Conservation (phyloP, 768 basidiomycete genomes). For the Psilocybe cubensis region DNA sequence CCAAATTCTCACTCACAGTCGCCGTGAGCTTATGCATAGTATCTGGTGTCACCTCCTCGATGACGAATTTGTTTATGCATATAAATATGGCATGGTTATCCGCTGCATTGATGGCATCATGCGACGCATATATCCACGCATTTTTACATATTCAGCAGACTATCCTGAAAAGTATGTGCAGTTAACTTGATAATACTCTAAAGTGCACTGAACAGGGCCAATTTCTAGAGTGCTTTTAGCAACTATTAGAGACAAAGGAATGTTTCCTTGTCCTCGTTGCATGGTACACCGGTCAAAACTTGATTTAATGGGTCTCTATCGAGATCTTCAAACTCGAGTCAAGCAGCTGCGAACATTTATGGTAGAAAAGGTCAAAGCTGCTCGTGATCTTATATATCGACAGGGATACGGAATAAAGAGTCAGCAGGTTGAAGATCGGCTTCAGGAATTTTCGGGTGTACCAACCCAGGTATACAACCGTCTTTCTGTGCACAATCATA, state of each 20-base stretch:
- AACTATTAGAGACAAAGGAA: conserved; percentile 39
- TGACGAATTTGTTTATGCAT: conserved; percentile 34
- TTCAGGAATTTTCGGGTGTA: conserved; percentile 28
- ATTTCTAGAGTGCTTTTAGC: conserved; percentile 31
- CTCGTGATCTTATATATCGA: conserved; percentile 12
- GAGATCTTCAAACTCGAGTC: conserved; percentile 19
- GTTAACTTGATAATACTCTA: neutral
- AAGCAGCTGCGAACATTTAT: conserved; percentile 13
- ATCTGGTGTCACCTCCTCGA: conserved; percentile 30
- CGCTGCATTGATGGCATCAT: conserved; percentile 31
- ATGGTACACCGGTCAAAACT: conserved; percentile 31
- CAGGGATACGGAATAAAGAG: conserved; percentile 3
- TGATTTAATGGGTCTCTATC: conserved; percentile 28
- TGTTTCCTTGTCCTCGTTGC: conserved; percentile 41
- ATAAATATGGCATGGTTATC: conserved; percentile 34
- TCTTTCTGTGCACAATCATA: neutral
- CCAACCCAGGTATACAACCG: conserved; percentile 27
- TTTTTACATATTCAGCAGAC: conserved; percentile 40
- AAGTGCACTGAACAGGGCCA: neutral
- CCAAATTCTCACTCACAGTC: conserved; percentile 33
- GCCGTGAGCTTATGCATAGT: conserved; percentile 33
- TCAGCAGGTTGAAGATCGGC: conserved; percentile 18
- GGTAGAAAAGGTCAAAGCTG: conserved; percentile 6
- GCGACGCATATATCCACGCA: conserved; percentile 32
- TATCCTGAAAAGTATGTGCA: conserved; percentile 44